These are phyloP conservation scores for Keithomyces neogunnii DNA, from an alignment of 2,329 filamentous ascomycete genomes.

Conservation along the genomic window DNA sequence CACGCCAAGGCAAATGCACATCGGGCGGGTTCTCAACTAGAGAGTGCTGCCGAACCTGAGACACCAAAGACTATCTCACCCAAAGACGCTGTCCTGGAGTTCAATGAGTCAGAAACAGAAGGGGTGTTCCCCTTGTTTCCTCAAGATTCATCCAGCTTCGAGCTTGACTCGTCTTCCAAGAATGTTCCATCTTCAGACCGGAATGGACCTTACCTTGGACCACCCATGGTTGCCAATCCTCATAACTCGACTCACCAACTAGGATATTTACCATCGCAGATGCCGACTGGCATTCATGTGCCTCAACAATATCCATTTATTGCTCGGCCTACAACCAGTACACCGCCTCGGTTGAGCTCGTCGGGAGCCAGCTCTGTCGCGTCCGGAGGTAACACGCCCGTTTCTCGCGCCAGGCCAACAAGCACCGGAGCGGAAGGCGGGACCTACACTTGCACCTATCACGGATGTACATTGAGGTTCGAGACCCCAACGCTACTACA, in stretches of 20 bases:
- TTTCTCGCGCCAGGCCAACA: slow-evolving; percentile 41
- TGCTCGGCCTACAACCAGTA: slow-evolving; percentile 25
- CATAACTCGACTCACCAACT: background rate
- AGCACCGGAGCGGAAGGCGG: slow-evolving; percentile 67
- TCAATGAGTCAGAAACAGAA: slow-evolving; percentile 65
- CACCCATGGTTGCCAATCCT: background rate
- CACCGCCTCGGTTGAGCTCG: slow-evolving; percentile 33
- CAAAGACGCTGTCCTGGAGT: slow-evolving; percentile 84
- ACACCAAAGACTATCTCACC: slow-evolving; percentile 86
- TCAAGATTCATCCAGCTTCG: slow-evolving; percentile 41
- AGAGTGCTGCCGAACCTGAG: slow-evolving; percentile 31
- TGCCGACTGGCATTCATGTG: slow-evolving; percentile 31
- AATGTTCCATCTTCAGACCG: slow-evolving; percentile 13
- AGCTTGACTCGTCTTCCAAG: slow-evolving; percentile 31
- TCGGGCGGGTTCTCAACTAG: slow-evolving; percentile 28
- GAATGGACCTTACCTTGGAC: slow-evolving; percentile 12
- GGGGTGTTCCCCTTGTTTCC: slow-evolving; percentile 67
- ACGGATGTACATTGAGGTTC: slow-evolving; percentile 81
- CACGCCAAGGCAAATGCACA: slow-evolving; percentile 54
- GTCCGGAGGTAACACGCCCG: slow-evolving; percentile 22
- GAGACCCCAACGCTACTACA: slow-evolving; percentile 80
- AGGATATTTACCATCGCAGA: slow-evolving; percentile 20
- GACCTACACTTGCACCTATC: slow-evolving; percentile 94
- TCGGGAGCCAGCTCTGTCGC: slow-evolving; percentile 36
- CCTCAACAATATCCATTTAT: slow-evolving; percentile 46